phyloP scores from a whole-genome alignment of 495 filamentous ascomycete species.

The Penicillium macrosclerotiorum region DNA sequence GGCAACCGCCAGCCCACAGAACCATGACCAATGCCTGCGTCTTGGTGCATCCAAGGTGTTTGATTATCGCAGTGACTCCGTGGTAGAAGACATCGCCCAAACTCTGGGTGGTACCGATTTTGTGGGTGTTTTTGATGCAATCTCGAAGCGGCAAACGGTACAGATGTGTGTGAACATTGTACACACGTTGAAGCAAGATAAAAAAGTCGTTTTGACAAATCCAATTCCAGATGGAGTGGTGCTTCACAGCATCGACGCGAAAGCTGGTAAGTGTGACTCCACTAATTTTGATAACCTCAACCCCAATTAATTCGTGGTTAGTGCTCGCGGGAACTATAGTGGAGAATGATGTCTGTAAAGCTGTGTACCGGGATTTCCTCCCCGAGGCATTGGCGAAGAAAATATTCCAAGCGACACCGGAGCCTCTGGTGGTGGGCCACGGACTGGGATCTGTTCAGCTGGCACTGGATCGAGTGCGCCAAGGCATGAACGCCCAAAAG shows the following conservation, averaged over 20 bases:
- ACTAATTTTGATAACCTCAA: no score
- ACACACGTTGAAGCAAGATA: no score
- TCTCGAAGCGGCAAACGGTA: no score
- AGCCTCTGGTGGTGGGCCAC: constrained; percentile 32
- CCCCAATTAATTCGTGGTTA: neutral
- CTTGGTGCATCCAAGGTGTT: constrained; percentile 58
- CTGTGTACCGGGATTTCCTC: constrained; percentile 42
- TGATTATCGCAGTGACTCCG: constrained; percentile 50
- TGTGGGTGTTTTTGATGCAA: constrained; percentile 3
- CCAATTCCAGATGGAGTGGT: no score
- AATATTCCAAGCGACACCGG: constrained; percentile 25
- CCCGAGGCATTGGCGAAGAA: constrained; percentile 30
- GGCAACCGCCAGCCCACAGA: constrained; percentile 49
- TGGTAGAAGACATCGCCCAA: constrained; percentile 24
- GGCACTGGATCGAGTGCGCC: constrained; percentile 31
- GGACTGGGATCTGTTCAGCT: constrained; percentile 43
- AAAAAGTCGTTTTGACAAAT: no score
- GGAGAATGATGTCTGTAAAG: no score
- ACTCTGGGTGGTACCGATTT: neutral
- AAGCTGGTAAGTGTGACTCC: no score
- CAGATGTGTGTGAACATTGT: no score
- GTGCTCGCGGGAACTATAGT: no score
- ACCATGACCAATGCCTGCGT: constrained; percentile 48
- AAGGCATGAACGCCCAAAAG: constrained; percentile 41
- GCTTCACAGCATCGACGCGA: no score